phyloP scores from a whole-genome alignment of 768 basidiomycete genomes.

The Boletus bicolor region DNA sequence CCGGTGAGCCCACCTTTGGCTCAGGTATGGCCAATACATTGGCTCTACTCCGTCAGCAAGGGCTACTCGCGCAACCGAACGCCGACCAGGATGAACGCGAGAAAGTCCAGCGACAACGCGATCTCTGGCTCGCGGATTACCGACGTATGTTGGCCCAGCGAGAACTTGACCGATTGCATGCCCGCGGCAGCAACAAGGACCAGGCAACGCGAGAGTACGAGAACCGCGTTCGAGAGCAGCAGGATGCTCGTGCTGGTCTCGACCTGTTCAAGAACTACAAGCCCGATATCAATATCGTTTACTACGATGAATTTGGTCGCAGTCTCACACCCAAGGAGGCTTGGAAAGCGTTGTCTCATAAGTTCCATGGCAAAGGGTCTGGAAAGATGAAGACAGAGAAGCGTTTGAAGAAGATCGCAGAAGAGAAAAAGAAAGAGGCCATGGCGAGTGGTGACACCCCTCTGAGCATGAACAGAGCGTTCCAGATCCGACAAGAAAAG shows the following conservation, averaged over 20 bases:
- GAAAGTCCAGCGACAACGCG: constrained; percentile 74
- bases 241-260: constrained; percentile 77
- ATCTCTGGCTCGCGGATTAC: constrained; percentile 88
- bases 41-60: constrained; percentile 86
- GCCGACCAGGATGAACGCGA: constrained; percentile 76
- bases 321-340: constrained; percentile 90
- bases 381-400: constrained; percentile 98
- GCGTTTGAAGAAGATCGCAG: constrained; percentile 92
- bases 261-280: constrained; percentile 93
- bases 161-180: constrained; percentile 73
- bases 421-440: constrained; percentile 90
- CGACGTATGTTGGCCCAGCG: constrained; percentile 71
- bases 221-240: constrained; percentile 87
- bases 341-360: constrained; percentile 96
- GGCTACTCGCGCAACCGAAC: constrained; percentile 66
- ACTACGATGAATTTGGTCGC: constrained; percentile 95
- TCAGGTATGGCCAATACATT: constrained; percentile 88
- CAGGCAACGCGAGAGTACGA: constrained; percentile 94
- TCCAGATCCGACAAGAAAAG: constrained; percentile 90
- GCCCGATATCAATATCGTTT: constrained; percentile 94
- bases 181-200: constrained; percentile 81
- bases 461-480: constrained; percentile 90
- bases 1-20: constrained; percentile 73
- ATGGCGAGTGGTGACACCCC: constrained; percentile 97
- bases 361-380: constrained; percentile 97